phyloP scores from a whole-genome alignment of 495 filamentous ascomycete species.

The Oleoguttula mirabilis region DNA sequence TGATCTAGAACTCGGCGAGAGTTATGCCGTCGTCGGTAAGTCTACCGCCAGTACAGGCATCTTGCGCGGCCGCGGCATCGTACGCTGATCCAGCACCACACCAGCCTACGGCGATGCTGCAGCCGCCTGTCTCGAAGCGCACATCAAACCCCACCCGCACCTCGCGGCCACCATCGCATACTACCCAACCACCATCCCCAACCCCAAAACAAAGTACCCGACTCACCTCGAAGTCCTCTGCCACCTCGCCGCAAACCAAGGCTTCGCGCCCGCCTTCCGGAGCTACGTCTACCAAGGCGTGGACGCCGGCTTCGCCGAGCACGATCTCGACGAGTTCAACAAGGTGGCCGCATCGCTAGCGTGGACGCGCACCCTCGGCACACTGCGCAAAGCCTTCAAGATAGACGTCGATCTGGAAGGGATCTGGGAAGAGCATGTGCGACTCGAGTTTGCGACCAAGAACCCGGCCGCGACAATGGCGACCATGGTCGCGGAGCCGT shows the following conservation, averaged over 20 bases:
- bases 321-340: constrained; percentile 39
- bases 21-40: constrained; percentile 24
- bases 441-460: constrained; percentile 13
- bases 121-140: constrained; percentile 42
- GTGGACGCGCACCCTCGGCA: constrained; percentile 41
- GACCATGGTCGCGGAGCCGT: constrained; percentile 26
- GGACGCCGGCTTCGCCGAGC: constrained; percentile 48
- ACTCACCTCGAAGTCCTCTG: constrained; percentile 38
- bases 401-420: constrained; percentile 26
- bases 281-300: constrained; percentile 39
- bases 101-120: constrained; percentile 42
- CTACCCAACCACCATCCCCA: constrained; percentile 46
- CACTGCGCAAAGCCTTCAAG: constrained; percentile 27
- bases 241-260: constrained; percentile 38
- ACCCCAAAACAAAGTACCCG: constrained; percentile 38
- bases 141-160: constrained; percentile 37
- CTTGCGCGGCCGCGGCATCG: too few species aligned
- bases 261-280: constrained; percentile 26
- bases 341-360: constrained; percentile 42
- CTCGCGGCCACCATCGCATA: constrained; percentile 46
- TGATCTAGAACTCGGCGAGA: constrained; percentile 25
- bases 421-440: constrained; percentile 26
- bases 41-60: too few species aligned
- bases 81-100: neutral
- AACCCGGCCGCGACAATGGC: constrained; percentile 23